A percentile compares a stretch with the other conserved stretches of the same genome.
These are phyloP conservation scores for Coprinopsis marcescibilis DNA, from an alignment of 768 basidiomycete genomes.

Conservation along the genomic window DNA sequence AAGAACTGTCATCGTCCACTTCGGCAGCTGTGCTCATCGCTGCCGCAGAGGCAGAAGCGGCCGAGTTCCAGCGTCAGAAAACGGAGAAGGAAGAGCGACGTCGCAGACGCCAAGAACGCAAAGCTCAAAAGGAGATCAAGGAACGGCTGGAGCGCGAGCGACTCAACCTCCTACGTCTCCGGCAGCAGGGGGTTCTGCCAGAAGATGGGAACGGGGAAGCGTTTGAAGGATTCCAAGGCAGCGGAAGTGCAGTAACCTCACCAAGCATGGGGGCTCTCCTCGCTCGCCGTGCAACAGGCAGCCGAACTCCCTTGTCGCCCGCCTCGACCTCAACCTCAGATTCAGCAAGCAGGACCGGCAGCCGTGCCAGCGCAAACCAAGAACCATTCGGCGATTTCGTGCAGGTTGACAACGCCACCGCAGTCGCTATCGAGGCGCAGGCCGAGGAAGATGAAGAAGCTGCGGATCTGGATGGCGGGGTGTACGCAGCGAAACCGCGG, in stretches of 20 bases:
- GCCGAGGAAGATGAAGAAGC: constrained; percentile 33
- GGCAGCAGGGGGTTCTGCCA: constrained; percentile 16
- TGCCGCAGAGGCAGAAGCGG: constrained; percentile 30
- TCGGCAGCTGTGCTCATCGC: constrained; percentile 22
- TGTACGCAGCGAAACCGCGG: constrained; percentile 34
- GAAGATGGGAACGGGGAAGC: constrained; percentile 10
- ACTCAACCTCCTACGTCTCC: constrained; percentile 8
- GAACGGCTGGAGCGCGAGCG: constrained; percentile 26
- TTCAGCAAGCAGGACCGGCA: constrained; percentile 11
- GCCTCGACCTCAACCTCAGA: constrained; percentile 3
- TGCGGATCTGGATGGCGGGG: constrained; percentile 55
- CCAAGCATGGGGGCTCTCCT: not conserved
- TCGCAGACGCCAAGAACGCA: constrained; percentile 38
- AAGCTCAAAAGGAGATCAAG: constrained; percentile 30
- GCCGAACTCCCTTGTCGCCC: constrained; percentile 2
- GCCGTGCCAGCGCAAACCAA: constrained; percentile 5
- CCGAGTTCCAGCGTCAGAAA: constrained; percentile 28
- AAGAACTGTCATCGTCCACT: constrained; percentile 37
- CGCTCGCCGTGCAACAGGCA: not conserved
- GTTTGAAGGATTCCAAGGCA: constrained; percentile 6
- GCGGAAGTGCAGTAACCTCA: not conserved
- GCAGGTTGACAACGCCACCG: constrained; percentile 1
- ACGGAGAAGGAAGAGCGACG: constrained; percentile 45
- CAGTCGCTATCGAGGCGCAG: constrained; percentile 12
- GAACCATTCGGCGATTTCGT: not conserved